Evolutionary conservation across 1,139 yeast species (phyloP), one percentile per base, ranked within the genome.

Genomic region (Suhomyces bokatorum): DNA sequence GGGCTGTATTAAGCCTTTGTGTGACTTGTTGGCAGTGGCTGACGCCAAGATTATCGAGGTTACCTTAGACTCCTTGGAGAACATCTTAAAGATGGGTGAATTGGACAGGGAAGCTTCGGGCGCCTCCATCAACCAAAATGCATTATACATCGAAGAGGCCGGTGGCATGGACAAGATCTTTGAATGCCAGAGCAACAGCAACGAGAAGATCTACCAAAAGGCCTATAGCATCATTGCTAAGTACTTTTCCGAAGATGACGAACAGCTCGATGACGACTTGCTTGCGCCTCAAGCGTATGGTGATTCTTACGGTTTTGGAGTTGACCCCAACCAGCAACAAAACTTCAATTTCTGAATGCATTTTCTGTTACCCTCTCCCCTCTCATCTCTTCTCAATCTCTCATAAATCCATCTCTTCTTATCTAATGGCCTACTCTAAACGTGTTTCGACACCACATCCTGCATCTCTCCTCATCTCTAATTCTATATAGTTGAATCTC

Each of bases 121-220:
- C 44, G 66, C 82, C 13, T 69, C 77, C 42, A 77, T 83, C 55
- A 93, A 93, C 69, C 90, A 87, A 66, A 86, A 90, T 63, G 97
- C 98, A 35, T 78, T 90, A 53, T 89, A 70, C 69, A 87, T 93
- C 60, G 99, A 93, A 73, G 97, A 91, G 67, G 98, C 98, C 38
- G 98, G 98, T 57, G 99, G 99, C 53, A 87, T 91, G 84, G 98
- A 93, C 68, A 91, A 88, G 75, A 93, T 93, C 58, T 87, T 87
- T 67, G 91, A 88, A 51, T 88, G 96, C 65, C 99, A 93, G 76
- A 82, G 80, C 64, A 90, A 89, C 69, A 87, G 83, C 62, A 93
- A 93, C 67, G 95, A 91, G 64, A 87, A 85, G 63, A 87, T 93
- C 60, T 93, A 95, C 69, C 83, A 87, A 63, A 91, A 91, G 73